Evolutionary conservation across 805 yeast species (phyloP).

Genomic region (Saccharomycopsis guyanensis): DNA sequence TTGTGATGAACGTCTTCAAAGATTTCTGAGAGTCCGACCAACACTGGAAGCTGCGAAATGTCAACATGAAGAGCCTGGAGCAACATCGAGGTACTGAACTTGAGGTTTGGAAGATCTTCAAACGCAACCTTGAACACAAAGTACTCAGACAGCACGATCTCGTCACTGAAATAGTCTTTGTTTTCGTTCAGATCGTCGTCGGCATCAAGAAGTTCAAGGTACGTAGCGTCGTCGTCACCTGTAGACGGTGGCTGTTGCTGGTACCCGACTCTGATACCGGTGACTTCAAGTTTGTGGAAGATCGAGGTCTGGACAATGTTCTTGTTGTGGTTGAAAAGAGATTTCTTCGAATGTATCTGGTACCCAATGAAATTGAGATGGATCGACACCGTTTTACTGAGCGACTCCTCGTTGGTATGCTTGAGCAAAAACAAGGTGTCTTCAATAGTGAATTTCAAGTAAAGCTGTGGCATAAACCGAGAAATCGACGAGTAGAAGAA

Average conservation of each 20-base stretch:
- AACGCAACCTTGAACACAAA: conserved; percentile 8
- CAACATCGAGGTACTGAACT: conserved; percentile 21
- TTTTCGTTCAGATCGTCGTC: neutral
- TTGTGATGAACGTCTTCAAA: conserved; percentile 21
- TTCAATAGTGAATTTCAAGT: conserved; percentile 32
- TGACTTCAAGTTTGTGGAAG: conserved; percentile 23
- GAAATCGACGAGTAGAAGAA: conserved; percentile 22
- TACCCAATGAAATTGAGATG: conserved; percentile 16
- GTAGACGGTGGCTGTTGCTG: conserved; percentile 1
- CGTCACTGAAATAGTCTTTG: conserved; percentile 8
- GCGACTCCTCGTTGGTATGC: conserved; percentile 25
- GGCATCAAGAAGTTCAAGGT: neutral
- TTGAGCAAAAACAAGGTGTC: conserved; percentile 32
- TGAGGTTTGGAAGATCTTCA: conserved; percentile 24
- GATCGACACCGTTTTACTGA: conserved; percentile 26
- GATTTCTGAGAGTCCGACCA: conserved; percentile 27
- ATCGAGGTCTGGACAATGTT: conserved; percentile 17
- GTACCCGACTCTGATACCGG: conserved; percentile 19
- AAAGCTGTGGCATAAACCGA: conserved; percentile 29
- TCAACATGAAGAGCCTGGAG: conserved; percentile 25
- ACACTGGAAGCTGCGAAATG: conserved; percentile 25
- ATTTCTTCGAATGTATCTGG: conserved; percentile 12
- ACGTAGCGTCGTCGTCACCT: neutral
- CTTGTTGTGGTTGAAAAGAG: conserved; percentile 22
- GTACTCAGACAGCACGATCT: conserved; percentile 11